These are phyloP conservation scores for Lonicera japonica DNA, from an alignment of 129 eudicot species.

Conservation along the genomic window DNA sequence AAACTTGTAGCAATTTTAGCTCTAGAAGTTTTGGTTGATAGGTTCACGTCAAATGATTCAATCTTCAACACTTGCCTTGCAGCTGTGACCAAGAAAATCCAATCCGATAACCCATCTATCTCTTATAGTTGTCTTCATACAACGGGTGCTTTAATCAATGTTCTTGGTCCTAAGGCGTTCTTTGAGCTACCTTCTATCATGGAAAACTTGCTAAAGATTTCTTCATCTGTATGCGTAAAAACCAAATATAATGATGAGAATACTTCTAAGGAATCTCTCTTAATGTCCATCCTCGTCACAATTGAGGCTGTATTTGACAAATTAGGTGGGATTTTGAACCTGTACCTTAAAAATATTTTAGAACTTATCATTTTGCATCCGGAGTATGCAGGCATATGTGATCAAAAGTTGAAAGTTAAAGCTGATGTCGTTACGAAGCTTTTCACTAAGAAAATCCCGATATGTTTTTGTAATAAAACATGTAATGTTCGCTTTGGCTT, in stretches of 20 bases:
- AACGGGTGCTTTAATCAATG: slow-evolving; percentile 68
- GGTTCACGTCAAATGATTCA: slow-evolving; percentile 51
- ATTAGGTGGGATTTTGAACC: slow-evolving; percentile 83
- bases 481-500: background rate
- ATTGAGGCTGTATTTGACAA: slow-evolving; percentile 73
- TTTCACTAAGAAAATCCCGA: slow-evolving; percentile 64
- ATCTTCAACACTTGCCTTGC: slow-evolving; percentile 57
- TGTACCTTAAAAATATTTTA: slow-evolving; percentile 63
- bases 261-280: slow-evolving; percentile 35
- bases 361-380: slow-evolving; percentile 64
- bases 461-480: slow-evolving; percentile 28
- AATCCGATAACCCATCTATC: slow-evolving; percentile 44
- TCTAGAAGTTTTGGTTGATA: slow-evolving; percentile 57
- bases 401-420: slow-evolving; percentile 52
- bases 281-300: slow-evolving; percentile 50
- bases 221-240: slow-evolving; percentile 19
- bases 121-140: slow-evolving; percentile 67
- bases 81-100: slow-evolving; percentile 48
- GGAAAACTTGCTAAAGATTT: slow-evolving; percentile 43
- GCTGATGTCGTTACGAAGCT: slow-evolving; percentile 67
- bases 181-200: slow-evolving; percentile 82
- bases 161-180: slow-evolving; percentile 76
- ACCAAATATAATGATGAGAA: slow-evolving; percentile 8
- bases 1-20: slow-evolving; percentile 74
- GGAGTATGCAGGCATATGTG: slow-evolving; percentile 28